Evolutionary conservation across 352 stramenopile genomes (phyloP), one percentile per base, ranked within the genome.

Genomic region (Thraustochytrium striatum): DNA sequence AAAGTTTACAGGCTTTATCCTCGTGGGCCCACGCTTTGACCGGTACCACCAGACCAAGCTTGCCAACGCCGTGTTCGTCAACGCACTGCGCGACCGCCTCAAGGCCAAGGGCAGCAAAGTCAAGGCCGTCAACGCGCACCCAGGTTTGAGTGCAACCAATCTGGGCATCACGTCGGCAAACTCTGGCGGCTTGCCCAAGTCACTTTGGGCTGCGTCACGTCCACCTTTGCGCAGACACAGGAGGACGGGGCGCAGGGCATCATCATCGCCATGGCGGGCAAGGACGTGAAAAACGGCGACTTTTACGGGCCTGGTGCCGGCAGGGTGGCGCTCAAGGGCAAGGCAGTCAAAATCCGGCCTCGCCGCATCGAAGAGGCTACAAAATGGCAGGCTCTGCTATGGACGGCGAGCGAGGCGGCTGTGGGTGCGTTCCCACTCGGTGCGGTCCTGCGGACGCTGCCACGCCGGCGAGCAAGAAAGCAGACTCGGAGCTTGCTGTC

Each of bases 1-100:
- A n/a, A n/a, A n/a, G n/a, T n/a, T n/a, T n/a, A n/a, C 61, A 1
- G 38, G 79, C 28, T 55, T 86, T 30, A 53, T 83, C 9, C 32
- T 65, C 21, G 75, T 72, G 28, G 82, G 72, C 25, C 80, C 32
- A 9, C 72, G 75, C 25, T 87, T 57, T 53, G 44, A 78, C 39
- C 61, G 86, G 0, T 80, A 80, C 58, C 55, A 80, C 1, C 70
- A 80, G 47, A 80, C 38, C 70, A 80, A 80, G 84, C 85, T 98
- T 36, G 88, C 87, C 65, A 98, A 97, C 82, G 90, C 97, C 75
- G 84, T 97, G 3, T 98, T 98, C 81, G 89, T 91, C 2, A 88
- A 92, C 81, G 94, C 97, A 82, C 82, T 98, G 2, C 87, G 96
- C 75, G 86, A 89, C 33, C 88, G 90, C n/a, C 84, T 95, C 36